Conservation (phyloP, 2,329 filamentous ascomycete genomes). For the Penicillium paneum region DNA sequence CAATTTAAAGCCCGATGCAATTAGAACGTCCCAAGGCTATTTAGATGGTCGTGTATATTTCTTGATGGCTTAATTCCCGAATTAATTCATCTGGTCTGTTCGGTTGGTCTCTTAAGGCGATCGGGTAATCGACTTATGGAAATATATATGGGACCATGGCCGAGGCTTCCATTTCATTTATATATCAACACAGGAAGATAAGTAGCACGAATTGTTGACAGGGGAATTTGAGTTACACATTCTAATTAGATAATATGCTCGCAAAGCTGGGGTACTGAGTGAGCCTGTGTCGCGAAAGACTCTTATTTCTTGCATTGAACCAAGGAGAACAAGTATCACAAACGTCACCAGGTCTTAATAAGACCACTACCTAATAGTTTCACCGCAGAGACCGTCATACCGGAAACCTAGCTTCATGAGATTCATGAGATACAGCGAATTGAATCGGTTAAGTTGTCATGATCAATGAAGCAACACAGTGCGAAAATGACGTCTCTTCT, state of each 20-base stretch:
- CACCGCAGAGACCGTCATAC: background rate
- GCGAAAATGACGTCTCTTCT: background rate
- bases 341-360: background rate
- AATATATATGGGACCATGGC: background rate
- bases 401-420: background rate
- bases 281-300: background rate
- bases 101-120: background rate
- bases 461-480: background rate
- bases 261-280: background rate
- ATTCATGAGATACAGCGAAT: background rate
- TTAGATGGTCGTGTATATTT: background rate
- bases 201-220: background rate
- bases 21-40: background rate
- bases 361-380: background rate
- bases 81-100: background rate
- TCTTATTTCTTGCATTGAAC: background rate
- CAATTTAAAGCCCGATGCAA: conserved; percentile 1
- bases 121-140: background rate
- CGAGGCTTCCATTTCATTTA: background rate
- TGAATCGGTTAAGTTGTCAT: background rate
- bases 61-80: background rate
- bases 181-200: background rate
- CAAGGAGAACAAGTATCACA: background rate
- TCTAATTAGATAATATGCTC: background rate
- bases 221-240: background rate